Conservation (phyloP, 805 yeast species). For the Nakazawaea ishiwadae region DNA sequence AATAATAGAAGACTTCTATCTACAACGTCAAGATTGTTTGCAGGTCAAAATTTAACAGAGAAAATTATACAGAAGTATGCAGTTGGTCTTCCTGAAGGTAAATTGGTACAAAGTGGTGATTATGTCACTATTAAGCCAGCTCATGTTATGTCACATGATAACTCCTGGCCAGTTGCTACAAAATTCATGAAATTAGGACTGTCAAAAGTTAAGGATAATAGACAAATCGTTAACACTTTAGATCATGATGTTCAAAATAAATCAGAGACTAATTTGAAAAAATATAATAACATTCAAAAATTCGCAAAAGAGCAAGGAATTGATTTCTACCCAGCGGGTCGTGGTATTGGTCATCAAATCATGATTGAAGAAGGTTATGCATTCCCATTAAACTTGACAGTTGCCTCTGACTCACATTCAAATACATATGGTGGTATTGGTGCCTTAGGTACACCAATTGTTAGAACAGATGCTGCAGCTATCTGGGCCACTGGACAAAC, state of each 20-base stretch:
- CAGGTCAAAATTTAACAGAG: constrained; percentile 87
- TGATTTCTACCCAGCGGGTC: constrained; percentile 97
- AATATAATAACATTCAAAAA: constrained; percentile 81
- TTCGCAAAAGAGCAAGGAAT: constrained; percentile 90
- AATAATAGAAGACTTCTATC: constrained; percentile 5
- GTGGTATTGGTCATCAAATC: constrained; percentile 98
- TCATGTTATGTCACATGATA: constrained; percentile 99
- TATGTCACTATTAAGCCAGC: constrained; percentile 93
- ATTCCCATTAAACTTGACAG: constrained; percentile 87
- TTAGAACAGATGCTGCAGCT: constrained; percentile 97
- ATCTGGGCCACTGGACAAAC: constrained; percentile 99
- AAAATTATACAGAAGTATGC: constrained; percentile 93
- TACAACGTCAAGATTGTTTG: constrained; percentile 15
- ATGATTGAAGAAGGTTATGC: constrained; percentile 99
- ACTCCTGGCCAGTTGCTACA: constrained; percentile 98
- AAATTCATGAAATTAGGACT: constrained; percentile 96
- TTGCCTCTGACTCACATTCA: constrained; percentile 97
- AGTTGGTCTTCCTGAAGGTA: constrained; percentile 73
- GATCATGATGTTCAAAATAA: constrained; percentile 98
- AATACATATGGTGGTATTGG: constrained; percentile 98
- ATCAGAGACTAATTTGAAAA: constrained; percentile 79
- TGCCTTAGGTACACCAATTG: constrained; percentile 93
- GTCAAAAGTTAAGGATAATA: constrained; percentile 69
- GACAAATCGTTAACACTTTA: constrained; percentile 92
- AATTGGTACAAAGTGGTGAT: constrained; percentile 82